Evolutionary conservation across 1,284 basidiomycete species (phyloP), one percentile per base, ranked within the genome.

Genomic region (Phlebopus sp.): DNA sequence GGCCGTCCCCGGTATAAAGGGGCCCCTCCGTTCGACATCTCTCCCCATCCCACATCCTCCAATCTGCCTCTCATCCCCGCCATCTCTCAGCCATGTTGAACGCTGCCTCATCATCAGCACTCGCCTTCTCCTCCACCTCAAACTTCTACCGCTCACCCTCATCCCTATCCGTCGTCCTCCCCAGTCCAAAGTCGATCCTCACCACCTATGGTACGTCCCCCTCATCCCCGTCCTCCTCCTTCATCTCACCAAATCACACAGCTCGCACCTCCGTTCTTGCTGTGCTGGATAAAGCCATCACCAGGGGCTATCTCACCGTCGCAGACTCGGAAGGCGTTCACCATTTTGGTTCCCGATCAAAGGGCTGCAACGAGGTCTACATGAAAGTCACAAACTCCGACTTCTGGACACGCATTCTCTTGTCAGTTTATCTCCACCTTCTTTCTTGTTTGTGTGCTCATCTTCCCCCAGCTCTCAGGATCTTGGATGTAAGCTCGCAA

Each of bases 331-430:
- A 79, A 55, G 77, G 77, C 51, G 70, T 73, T 5, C 73, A 77
- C 57, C 71, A 74, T 59, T 88, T 81, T 57, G 86, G 85, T 40
- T 69, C 65, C 30, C 71, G 70, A 51, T 66, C 72, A 58, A 74
- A 77, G 55, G 74, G 73, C 39, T 73, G 69, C 57, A 81, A 77
- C 69, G 70, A 75, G 55, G 82, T 86, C 42, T 77, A 79, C 48
- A 69, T 94, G 48, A 75, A 75, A 49, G 78, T 94, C 42, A 62
- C 78, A 25, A 82, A 79, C 62, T 79, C 85, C 49, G 78, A 81
- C 57, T 94, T 94, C 64, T 94, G 92, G 92, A 73, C 83, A 37
- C 81, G 91, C 38, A 72, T 88, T 36, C 70, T 87, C 51, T 63
- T 85, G 81, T 84, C 64, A 63, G 82, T 71, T 13, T 45, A 37